Conservation (phyloP, 2,329 filamentous ascomycete species). For the Hypoxylon sp. region DNA sequence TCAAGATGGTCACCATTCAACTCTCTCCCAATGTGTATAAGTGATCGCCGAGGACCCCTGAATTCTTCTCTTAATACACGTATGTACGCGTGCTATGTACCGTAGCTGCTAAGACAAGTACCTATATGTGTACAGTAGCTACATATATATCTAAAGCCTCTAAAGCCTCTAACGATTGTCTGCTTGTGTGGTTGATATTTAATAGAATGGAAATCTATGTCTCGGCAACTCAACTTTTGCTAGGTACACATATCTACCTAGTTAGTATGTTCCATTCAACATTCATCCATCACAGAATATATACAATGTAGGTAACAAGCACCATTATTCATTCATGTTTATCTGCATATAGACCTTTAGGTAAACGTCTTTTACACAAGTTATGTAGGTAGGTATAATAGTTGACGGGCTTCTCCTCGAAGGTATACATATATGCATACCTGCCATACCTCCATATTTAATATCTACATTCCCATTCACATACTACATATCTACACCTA, state of each 20-base stretch:
- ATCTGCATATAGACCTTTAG: background rate
- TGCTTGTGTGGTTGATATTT: background rate
- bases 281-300: conserved; percentile 17
- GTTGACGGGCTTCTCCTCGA: background rate
- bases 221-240: conserved; percentile 14
- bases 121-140: background rate
- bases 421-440: background rate
- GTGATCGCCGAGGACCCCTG: conserved; percentile 28
- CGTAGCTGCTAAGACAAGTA: background rate
- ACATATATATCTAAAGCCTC: background rate
- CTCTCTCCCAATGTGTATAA: conserved; percentile 10
- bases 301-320: background rate
- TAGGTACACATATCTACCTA: too few relatives aligned
- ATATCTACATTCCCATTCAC: background rate
- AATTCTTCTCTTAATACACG: background rate
- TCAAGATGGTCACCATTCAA: conserved; percentile 15
- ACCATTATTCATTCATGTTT: background rate
- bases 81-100: background rate
- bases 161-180: background rate
- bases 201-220: conserved; percentile 11
- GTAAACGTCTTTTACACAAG: background rate
- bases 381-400: too few relatives aligned
- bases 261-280: background rate
- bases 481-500: background rate
- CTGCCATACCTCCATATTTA: background rate